A percentile compares a stretch with the other conserved stretches of the same genome.
phyloP scores from a whole-genome alignment of 257 asterid species.

The Thymus mandschuricus region DNA sequence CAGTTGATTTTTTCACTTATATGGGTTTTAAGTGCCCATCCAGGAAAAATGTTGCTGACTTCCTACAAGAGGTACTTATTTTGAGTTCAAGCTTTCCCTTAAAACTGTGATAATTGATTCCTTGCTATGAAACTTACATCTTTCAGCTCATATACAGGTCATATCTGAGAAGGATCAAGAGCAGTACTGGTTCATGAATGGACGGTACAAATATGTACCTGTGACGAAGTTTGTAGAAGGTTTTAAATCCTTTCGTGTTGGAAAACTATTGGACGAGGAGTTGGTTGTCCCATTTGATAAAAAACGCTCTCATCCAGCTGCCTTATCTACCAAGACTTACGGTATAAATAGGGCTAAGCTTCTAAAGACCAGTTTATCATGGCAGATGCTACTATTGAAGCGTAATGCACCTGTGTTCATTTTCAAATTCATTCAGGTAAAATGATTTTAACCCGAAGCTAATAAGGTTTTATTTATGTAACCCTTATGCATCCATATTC shows the following conservation, averaged over 20 bases:
- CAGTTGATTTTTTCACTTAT: constrained; percentile 55
- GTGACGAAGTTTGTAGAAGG: constrained; percentile 61
- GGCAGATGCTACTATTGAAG: constrained; percentile 70
- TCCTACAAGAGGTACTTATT: constrained; percentile 72
- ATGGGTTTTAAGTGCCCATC: constrained; percentile 87
- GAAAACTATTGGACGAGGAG: constrained; percentile 50
- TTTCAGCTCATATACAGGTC: constrained; percentile 47
- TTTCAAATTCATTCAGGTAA: constrained; percentile 72
- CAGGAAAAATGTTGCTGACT: constrained; percentile 88
- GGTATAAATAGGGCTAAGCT: constrained; percentile 57
- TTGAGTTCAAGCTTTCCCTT: constrained; percentile 24
- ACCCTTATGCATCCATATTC: constrained; percentile 16
- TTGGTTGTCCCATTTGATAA: constrained; percentile 57
- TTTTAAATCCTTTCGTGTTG: constrained; percentile 58
- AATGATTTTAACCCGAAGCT: not conserved
- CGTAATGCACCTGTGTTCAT: constrained; percentile 65
- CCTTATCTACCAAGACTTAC: constrained; percentile 51
- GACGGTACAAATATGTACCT: constrained; percentile 51
- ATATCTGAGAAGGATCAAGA: constrained; percentile 73
- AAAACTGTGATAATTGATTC: constrained; percentile 12
- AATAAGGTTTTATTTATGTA: not conserved
- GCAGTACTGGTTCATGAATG: constrained; percentile 68
- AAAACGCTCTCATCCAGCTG: constrained; percentile 59
- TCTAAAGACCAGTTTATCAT: constrained; percentile 55
- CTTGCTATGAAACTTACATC: constrained; percentile 28